Base-by-base conservation (phyloP, 768 basidiomycete genomes). In the Hygrophoropsis aurantiaca region DNA sequence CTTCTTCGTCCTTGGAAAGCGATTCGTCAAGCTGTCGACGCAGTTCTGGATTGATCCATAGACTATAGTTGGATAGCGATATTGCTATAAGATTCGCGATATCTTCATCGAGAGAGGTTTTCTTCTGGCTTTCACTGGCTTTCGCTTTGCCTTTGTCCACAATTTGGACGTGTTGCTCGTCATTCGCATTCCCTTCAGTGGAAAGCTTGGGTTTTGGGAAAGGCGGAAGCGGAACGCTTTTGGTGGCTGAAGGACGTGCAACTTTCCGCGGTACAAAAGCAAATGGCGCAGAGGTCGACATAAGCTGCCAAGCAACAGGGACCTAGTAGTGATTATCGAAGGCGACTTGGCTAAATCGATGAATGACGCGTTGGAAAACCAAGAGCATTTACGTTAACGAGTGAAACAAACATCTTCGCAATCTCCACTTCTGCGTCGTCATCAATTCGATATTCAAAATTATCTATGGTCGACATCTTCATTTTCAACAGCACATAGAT, bases 41-140 rank as follows among this genome's bases (percentile, higher is more conserved):
- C 9, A 87, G 58, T 42, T 82, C 80, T 0, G 75, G 64, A 55
- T 87, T 78, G 3, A 64, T 58, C 87, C 86, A 91, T 8, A 90
- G 59, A 7, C 75, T 72, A 62, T 88, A 79, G 57, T 88, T 79
- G 4, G 87, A 86, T n/a, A 92, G 66, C 0, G 87, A 75, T 3
- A 90, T 74, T 2, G 58, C 67, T 18, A 84, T 53, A 26, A 88
- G 68, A 9, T 62, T 61, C 3, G 74, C 74, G 39, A 76, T 72
- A 51, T 84, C 83, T 35, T 74, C 71, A 15, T 73, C 64, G 3
- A 57, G 43, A 24, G 50, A 47, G 40, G 52, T 54, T 10, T 53
- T 46, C 50, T 61, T 65, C n/a, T 49, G 19, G 11, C 4, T 16
- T 27, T 65, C 51, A 42, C 38, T 16, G 2, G 56, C 53, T 13